These are phyloP conservation scores for Clonostachys rosea DNA, from an alignment of 2,329 filamentous ascomycete genomes.

Conservation along the genomic window DNA sequence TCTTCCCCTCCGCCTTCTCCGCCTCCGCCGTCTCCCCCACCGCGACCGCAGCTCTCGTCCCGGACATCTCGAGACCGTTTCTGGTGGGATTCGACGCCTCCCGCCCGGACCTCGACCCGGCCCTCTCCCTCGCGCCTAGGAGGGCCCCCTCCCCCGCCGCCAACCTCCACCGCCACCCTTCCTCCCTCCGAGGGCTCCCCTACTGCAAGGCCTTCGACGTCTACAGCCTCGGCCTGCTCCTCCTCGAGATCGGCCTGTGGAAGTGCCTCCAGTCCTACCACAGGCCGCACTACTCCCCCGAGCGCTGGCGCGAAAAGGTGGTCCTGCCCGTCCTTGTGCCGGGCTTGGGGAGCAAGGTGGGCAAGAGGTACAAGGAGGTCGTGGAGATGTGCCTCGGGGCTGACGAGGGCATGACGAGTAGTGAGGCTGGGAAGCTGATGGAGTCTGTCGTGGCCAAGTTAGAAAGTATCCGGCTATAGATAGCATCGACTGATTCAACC, in stretches of 20 bases:
- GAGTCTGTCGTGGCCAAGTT: constrained; percentile 32
- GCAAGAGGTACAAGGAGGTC: constrained; percentile 29
- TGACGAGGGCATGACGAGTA: constrained; percentile 26
- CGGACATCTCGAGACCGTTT: constrained; percentile 34
- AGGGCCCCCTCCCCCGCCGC: constrained; percentile 30
- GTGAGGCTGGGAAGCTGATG: constrained; percentile 32
- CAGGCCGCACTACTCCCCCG: constrained; percentile 33
- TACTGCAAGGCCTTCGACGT: constrained; percentile 46
- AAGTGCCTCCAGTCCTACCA: constrained; percentile 32
- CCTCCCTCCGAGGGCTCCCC: constrained; percentile 29
- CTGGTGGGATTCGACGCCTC: constrained; percentile 51
- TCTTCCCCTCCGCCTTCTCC: constrained; percentile 40
- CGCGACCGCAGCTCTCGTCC: constrained; percentile 24
- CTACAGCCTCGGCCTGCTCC: constrained; percentile 45
- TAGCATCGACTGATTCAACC: neutral
- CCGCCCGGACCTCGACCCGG: constrained; percentile 43
- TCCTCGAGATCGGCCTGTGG: constrained; percentile 47
- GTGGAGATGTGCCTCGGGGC: constrained; percentile 33
- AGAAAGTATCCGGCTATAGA: constrained; percentile 27
- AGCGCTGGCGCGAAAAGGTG: constrained; percentile 35
- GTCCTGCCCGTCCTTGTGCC: constrained; percentile 32
- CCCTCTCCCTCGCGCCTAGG: constrained; percentile 37
- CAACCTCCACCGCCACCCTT: constrained; percentile 41
- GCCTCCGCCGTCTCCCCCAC: constrained; percentile 17
- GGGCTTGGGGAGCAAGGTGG: constrained; percentile 32